Evolutionary conservation across 768 basidiomycete genomes (phyloP).

Genomic region (Agaricus subrufescens): DNA sequence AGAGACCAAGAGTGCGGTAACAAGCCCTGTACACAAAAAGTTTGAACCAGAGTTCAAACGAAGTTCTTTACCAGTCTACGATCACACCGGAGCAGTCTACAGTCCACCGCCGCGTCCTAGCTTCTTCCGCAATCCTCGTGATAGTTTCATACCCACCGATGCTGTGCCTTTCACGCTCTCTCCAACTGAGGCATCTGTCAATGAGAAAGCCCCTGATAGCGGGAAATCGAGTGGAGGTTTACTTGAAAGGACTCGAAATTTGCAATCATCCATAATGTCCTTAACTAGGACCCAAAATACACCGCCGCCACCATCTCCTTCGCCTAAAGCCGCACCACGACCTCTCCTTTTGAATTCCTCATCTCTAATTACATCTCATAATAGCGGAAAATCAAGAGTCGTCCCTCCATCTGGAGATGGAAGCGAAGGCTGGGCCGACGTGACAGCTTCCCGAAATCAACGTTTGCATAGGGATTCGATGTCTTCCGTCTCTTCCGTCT

Average conservation of each 20-base stretch:
- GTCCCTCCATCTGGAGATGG: conserved; percentile 5
- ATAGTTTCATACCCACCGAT: conserved; percentile 39
- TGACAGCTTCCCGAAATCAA: conserved; percentile 34
- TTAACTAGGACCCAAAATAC: conserved; percentile 12
- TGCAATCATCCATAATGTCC: conserved; percentile 1
- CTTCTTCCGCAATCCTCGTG: conserved; percentile 52
- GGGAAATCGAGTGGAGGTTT: conserved; percentile 12
- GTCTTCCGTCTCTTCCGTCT: conserved; percentile 63
- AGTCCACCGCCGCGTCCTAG: conserved; percentile 54
- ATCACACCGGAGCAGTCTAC: conserved; percentile 19
- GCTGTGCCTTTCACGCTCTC: conserved; percentile 18
- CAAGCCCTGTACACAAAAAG: conserved; percentile 3
- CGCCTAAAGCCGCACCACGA: conserved; percentile 51
- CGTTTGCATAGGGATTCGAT: conserved; percentile 47
- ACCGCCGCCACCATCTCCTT: conserved; percentile 25
- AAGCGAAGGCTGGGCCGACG: conserved; percentile 43
- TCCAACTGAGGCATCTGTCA: conserved; percentile 13
- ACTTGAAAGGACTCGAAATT: conserved; percentile 20
- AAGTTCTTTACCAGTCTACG: conserved; percentile 7
- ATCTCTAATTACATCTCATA: conserved; percentile 34
- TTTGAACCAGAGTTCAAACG: conserved; percentile 5
- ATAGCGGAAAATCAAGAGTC: conserved; percentile 17
- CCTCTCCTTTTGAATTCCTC: conserved; percentile 63
- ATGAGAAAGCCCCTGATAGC: background rate
- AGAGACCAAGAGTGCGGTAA: conserved; percentile 2